Evolutionary conservation across 2,329 filamentous ascomycete genomes (phyloP).

Genomic region (Plectosphaerella plurivora): DNA sequence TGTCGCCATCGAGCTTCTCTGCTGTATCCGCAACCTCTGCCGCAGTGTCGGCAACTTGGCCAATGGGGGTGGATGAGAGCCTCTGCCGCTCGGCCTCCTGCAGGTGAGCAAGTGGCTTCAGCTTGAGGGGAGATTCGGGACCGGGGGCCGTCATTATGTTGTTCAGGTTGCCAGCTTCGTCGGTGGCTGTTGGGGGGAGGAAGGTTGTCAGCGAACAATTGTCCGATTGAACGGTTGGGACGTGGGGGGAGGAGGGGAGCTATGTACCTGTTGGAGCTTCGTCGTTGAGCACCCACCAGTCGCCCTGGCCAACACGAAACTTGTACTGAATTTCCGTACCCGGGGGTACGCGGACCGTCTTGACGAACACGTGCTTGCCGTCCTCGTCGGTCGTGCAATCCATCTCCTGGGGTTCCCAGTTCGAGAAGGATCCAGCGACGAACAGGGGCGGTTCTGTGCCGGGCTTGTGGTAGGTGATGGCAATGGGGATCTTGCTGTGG

Average conservation of each 20-base stretch:
- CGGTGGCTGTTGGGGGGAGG: conserved; percentile 24
- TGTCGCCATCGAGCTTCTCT: conserved; percentile 25
- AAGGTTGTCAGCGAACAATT: conserved; percentile 1
- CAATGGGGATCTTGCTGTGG: conserved; percentile 35
- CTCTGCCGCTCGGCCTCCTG: conserved; percentile 23
- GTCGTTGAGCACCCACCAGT: conserved; percentile 70
- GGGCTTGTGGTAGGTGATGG: conserved; percentile 56
- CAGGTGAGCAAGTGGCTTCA: background rate
- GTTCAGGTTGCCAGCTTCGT: conserved; percentile 43
- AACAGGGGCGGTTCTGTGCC: conserved; percentile 64
- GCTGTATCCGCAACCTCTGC: conserved; percentile 40
- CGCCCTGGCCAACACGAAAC: conserved; percentile 60
- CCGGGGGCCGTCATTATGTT: conserved; percentile 33
- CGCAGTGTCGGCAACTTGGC: conserved; percentile 35
- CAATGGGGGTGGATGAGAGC: conserved; percentile 31
- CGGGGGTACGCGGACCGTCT: conserved; percentile 48
- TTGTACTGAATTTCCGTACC: conserved; percentile 69
- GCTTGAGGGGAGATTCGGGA: background rate
- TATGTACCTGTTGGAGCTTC: conserved; percentile 50
- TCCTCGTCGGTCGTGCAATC: conserved; percentile 41
- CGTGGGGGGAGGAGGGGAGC: background rate
- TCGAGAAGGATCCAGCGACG: conserved; percentile 64
- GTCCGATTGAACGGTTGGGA: background rate
- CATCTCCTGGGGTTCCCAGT: conserved; percentile 68
- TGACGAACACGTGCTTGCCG: conserved; percentile 55